Evolutionary conservation across 805 yeast species (phyloP), one percentile per base, ranked within the genome.

Genomic region (Schwanniomyces polymorphus): DNA sequence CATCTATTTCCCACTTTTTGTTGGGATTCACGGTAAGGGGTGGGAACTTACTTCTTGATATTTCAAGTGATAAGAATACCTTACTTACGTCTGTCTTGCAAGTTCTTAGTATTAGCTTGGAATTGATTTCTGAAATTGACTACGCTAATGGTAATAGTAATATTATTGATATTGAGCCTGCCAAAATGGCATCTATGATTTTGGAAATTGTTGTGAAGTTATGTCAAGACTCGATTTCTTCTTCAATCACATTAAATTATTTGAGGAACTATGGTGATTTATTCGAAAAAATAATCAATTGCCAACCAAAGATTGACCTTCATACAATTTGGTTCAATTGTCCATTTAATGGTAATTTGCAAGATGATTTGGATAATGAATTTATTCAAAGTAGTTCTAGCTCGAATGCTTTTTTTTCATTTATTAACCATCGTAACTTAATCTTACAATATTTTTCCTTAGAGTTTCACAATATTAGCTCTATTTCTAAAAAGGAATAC

Each of bases 1-100:
- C 82, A 5, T 76, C 85, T 0, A 75, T 86, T 1, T 70, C 92
- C 0, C 97, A 91, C 60, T 84, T 85, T 54, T 62, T 92, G 7
- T 72, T 92, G 1, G 98, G 98, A 0, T 90, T 84, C 63, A 82
- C 80, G 37, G 57, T 67, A 54, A 49, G 65, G 56, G 78, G 70
- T 5, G 68, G 59, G 1, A 79, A 76, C 43, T 67, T 83, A 17
- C 63, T 79, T 0, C 61, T 84, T n/a, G 82, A 82, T 2, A 82
- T 89, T 0, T 81, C 82, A 21, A 76, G 85, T 43, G 66, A 65
- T 2, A 78, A 88, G 0, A 70, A 74, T 12, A 84, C 91, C 2
- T 62, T 87, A 7, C 72, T 91, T 39, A 74, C 70, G 27, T 70
- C 84, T 0, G 57, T 91, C 7, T 57, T 88, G 3, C 61, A 60